Percentiles rank a stretch among this genome's conserved stretches.
Evolutionary conservation across 2,329 filamentous ascomycete genomes (phyloP).

Genomic region (Tolypocladium guangdongense): DNA sequence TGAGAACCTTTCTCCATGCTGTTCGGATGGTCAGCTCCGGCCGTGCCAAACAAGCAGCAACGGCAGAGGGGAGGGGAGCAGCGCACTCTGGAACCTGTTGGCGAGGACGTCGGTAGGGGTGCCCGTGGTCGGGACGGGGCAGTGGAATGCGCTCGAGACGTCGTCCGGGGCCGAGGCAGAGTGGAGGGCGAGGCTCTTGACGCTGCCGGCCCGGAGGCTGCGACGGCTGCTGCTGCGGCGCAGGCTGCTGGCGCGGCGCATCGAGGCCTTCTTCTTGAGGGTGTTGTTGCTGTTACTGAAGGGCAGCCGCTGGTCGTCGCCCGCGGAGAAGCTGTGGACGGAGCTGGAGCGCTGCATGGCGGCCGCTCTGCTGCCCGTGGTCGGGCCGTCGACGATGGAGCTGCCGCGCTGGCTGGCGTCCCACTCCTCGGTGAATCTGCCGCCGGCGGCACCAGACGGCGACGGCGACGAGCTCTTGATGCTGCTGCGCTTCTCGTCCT

Average conservation of each 20-base stretch:
- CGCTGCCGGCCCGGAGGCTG: slow-evolving; percentile 77
- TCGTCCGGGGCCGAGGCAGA: slow-evolving; percentile 58
- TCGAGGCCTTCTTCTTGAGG: slow-evolving; percentile 76
- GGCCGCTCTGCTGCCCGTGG: slow-evolving; percentile 13
- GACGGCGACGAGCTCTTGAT: slow-evolving; percentile 9
- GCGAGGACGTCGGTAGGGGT: slow-evolving; percentile 82
- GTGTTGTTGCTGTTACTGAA: slow-evolving; percentile 57
- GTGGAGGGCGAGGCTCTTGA: slow-evolving; percentile 67
- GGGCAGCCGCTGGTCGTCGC: slow-evolving; percentile 32
- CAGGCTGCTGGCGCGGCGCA: slow-evolving; percentile 63
- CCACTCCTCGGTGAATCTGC: slow-evolving; percentile 61
- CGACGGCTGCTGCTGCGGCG: slow-evolving; percentile 70
- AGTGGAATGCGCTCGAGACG: slow-evolving; percentile 74
- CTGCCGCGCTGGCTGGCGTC: slow-evolving; percentile 57
- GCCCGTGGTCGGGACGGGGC: slow-evolving; percentile 77
- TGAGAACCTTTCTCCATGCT: slow-evolving; percentile 94
- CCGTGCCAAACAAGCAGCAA: background rate
- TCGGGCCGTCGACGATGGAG: slow-evolving; percentile 45
- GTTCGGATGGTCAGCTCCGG: background rate
- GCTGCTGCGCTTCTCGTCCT: slow-evolving; percentile 2
- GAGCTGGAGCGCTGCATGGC: slow-evolving; percentile 52
- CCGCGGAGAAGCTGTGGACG: slow-evolving; percentile 39
- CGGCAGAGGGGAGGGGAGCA: background rate
- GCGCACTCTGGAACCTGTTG: slow-evolving; percentile 75
- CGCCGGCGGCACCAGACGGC: slow-evolving; percentile 8